Base-by-base conservation (phyloP, 306 rosid genomes). In the Gastrolobium villosum region DNA sequence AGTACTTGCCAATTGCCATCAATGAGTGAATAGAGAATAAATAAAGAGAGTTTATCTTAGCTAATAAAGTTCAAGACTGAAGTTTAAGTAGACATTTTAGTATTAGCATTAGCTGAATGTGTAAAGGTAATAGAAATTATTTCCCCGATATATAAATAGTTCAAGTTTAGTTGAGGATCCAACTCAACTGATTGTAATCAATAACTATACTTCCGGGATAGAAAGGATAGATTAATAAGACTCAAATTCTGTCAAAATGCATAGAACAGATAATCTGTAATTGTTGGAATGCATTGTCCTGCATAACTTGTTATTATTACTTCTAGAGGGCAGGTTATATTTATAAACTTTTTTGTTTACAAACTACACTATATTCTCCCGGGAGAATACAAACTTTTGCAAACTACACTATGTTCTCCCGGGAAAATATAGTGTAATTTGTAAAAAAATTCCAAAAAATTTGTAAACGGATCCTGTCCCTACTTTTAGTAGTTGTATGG, bases 31-130 rank as follows among this genome's bases (percentile, higher is more conserved):
- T 13, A 57, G 37, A 70, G 20, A 40, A 28, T 10, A 11, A 39
- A 72, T 11, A 20, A 20, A 20, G 0, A 20, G 1, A 28, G 52
- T 37, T 41, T 35, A 70, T 35, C 35, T 34, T 4, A 55, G 43
- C 34, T 11, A 40, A 6, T 72, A 56, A 72, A 57, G 44, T 14
- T 72, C 53, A 36, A 20, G 52, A 43, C 10, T 43, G 30, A 13
- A 43, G 63, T 72, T 55, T 74, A 7, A 59, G 70, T 46, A 5
- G 55, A 41, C 45, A 15, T 73, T 73, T 57, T 73, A 40, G 55
- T 40, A 43, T 39, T 54, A 15, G 66, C 66, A 55, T 1, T 4
- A 45, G 61, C 46, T 60, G 49, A 74, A 74, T 32, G 26, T 60
- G 70, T 15, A 35, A n/a, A 30, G 15, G 40, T 65, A 30, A 6